Evolutionary conservation across 768 basidiomycete species (phyloP).

Genomic region (Suillus variegatus): DNA sequence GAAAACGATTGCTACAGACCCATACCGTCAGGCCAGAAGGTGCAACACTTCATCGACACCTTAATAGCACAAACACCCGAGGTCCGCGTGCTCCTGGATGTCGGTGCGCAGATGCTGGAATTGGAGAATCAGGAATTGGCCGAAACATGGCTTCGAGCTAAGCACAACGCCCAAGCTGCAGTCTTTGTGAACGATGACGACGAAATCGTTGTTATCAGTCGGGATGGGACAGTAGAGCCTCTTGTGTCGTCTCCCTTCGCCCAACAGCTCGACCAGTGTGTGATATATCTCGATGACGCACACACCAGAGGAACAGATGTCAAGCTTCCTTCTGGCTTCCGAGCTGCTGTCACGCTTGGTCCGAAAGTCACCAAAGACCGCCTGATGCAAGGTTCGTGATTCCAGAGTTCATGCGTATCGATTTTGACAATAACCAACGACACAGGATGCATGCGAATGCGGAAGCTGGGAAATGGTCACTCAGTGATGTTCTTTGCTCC

Average conservation of each 20-base stretch:
- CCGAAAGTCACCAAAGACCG: slow-evolving; percentile 40
- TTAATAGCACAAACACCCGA: slow-evolving; percentile 37
- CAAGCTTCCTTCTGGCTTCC: slow-evolving; percentile 33
- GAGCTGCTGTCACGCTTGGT: slow-evolving; percentile 40
- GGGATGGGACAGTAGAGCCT: slow-evolving; percentile 29
- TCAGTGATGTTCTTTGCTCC: slow-evolving; percentile 51
- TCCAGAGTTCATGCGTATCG: background rate
- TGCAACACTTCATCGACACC: slow-evolving; percentile 24
- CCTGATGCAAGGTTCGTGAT: slow-evolving; percentile 32
- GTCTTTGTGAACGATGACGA: slow-evolving; percentile 37
- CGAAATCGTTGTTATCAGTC: slow-evolving; percentile 33
- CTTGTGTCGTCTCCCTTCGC: slow-evolving; percentile 34
- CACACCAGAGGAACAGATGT: slow-evolving; percentile 43
- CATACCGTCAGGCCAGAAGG: slow-evolving; percentile 13
- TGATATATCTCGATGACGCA: slow-evolving; percentile 41
- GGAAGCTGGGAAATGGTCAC: slow-evolving; percentile 47
- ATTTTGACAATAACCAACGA: background rate
- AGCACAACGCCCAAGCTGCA: slow-evolving; percentile 23
- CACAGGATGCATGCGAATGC: slow-evolving; percentile 56
- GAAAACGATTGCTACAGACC: slow-evolving; percentile 20
- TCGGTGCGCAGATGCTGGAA: slow-evolving; percentile 60
- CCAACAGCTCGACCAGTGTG: slow-evolving; percentile 35
- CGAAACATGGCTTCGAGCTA: slow-evolving; percentile 39
- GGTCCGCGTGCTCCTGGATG: slow-evolving; percentile 54
- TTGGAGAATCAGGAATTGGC: slow-evolving; percentile 44